A percentile compares a stretch with the other conserved stretches of the same genome.
Conservation (phyloP, 139 green algal genomes). For the Coelastrella sp. region DNA sequence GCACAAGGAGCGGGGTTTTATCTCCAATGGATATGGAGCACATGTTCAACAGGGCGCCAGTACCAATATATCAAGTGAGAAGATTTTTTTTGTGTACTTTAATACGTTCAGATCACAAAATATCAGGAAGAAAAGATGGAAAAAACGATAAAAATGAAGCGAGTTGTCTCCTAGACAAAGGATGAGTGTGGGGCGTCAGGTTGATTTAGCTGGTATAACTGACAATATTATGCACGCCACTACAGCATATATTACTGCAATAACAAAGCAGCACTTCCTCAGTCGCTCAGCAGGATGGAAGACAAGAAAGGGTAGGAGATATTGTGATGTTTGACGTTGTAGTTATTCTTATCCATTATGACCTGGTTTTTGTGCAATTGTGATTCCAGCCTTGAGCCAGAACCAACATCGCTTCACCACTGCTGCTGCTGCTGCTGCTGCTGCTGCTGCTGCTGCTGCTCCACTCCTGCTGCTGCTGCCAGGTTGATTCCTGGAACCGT, state of each 20-base stretch:
- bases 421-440: neutral
- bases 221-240: too few relatives aligned
- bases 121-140: too few relatives aligned
- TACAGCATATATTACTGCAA: too few relatives aligned
- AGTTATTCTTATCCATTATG: too few relatives aligned
- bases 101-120: too few relatives aligned
- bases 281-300: too few relatives aligned
- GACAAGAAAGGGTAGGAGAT: neutral
- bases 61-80: slow-evolving; percentile 48
- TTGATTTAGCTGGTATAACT: too few relatives aligned
- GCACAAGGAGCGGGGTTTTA: slow-evolving; percentile 62
- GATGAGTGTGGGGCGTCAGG: too few relatives aligned
- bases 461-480: slow-evolving; percentile 10
- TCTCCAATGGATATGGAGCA: slow-evolving; percentile 54
- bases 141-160: too few relatives aligned
- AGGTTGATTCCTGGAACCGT: slow-evolving; percentile 46
- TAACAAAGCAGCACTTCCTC: too few relatives aligned
- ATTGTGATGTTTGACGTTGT: too few relatives aligned
- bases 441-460: neutral
- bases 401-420: neutral
- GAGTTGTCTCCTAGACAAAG: too few relatives aligned
- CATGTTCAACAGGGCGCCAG: slow-evolving; percentile 70
- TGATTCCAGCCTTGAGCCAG: neutral
- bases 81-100: neutral
- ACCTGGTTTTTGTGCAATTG: neutral